A percentile compares a stretch with the other conserved stretches of the same genome.
phyloP scores from a whole-genome alignment of 805 yeast genomes.

The Lipomyces orientalis region DNA sequence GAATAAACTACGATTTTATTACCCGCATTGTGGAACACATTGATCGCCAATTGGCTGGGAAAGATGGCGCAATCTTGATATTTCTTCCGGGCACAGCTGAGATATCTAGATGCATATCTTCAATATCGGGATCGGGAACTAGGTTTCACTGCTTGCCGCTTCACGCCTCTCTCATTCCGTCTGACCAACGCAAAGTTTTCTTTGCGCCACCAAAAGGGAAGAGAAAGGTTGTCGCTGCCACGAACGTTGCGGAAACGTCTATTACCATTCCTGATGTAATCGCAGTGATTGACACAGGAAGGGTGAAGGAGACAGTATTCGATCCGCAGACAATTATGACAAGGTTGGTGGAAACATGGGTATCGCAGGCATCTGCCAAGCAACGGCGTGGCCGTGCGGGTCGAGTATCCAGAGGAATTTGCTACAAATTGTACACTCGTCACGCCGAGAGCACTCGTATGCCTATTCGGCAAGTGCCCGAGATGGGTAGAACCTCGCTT shows the following conservation, averaged over 20 bases:
- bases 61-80: constrained; percentile 65
- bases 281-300: constrained; percentile 86
- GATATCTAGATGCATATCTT: constrained; percentile 65
- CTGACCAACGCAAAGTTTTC: constrained; percentile 82
- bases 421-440: constrained; percentile 78
- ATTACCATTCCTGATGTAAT: constrained; percentile 96
- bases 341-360: constrained; percentile 78
- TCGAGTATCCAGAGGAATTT: constrained; percentile 81
- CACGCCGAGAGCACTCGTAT: constrained; percentile 61
- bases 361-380: constrained; percentile 84
- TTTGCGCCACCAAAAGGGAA: constrained; percentile 55
- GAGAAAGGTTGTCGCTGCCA: constrained; percentile 84
- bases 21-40: constrained; percentile 60
- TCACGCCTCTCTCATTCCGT: constrained; percentile 85
- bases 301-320: constrained; percentile 77
- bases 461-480: constrained; percentile 83
- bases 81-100: constrained; percentile 93
- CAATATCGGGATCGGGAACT: constrained; percentile 45
- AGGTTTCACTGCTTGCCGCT: constrained; percentile 66
- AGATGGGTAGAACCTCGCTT: constrained; percentile 79
- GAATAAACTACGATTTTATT: constrained; percentile 74
- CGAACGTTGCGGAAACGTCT: constrained; percentile 96
- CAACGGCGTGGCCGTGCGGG: constrained; percentile 99
- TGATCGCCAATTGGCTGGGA: constrained; percentile 54
- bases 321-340: constrained; percentile 73